These are phyloP conservation scores for Salicornia ramosissima DNA, from an alignment of 148 eudicot genomes.

Conservation along the genomic window DNA sequence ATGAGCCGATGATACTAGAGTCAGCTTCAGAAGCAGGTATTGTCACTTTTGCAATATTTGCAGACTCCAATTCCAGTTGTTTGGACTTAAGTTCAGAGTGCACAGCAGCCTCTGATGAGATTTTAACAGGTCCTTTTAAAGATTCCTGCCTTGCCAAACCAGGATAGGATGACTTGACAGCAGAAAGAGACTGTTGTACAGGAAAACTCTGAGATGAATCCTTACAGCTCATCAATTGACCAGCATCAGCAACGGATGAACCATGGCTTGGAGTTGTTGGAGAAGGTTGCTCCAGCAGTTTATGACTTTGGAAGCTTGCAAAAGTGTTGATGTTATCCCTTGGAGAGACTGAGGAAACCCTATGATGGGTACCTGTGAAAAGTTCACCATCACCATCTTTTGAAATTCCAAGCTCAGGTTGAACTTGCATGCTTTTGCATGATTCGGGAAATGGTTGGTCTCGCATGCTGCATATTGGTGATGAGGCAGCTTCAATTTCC, in stretches of 20 bases:
- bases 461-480: conserved; percentile 37
- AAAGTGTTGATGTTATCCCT: conserved; percentile 22
- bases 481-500: conserved; percentile 36
- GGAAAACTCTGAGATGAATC: conserved; percentile 32
- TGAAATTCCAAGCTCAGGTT: conserved; percentile 28
- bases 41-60: conserved; percentile 26
- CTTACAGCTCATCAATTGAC: conserved; percentile 27
- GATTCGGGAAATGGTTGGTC: conserved; percentile 28
- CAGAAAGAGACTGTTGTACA: conserved; percentile 23
- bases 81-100: conserved; percentile 27
- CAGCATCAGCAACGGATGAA: conserved; percentile 23
- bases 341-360: conserved; percentile 28
- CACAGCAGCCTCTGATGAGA: conserved; percentile 29
- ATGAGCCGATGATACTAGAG: conserved; percentile 25
- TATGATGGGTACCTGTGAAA: conserved; percentile 26
- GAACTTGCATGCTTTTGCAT: conserved; percentile 25
- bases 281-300: conserved; percentile 32
- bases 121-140: conserved; percentile 20
- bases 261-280: conserved; percentile 24
- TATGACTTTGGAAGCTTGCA: conserved; percentile 26
- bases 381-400: conserved; percentile 28
- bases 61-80: conserved; percentile 27
- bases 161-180: conserved; percentile 25
- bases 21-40: conserved; percentile 30
- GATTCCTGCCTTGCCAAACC: conserved; percentile 26